Evolutionary conservation across 2,329 filamentous ascomycete genomes (phyloP), one percentile per base, ranked within the genome.

Genomic region (Colletotrichum limetticola): DNA sequence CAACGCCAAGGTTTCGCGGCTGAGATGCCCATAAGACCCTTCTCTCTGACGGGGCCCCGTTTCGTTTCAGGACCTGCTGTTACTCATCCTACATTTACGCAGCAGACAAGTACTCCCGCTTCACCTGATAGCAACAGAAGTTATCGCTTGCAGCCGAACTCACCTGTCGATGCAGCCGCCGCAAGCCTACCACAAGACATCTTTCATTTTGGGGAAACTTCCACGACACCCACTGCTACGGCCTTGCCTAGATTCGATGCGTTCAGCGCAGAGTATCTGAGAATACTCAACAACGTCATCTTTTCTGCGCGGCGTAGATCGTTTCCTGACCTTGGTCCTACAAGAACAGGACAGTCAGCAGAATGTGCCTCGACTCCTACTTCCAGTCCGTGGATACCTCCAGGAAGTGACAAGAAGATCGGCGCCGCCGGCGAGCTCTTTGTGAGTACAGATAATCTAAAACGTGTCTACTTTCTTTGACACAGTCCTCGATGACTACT

Each of bases 391-490:
- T 12, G 52, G 24, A 14, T 26, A 7, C n/a, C 24, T 14, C 2
- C 52, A 2, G 52, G 12, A 24, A 30, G 57, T 62, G 68, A 76
- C 60, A 55, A 32, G 32, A 75, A 74, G n/a, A 71, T 77, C 16
- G 75, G 74, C 22, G 75, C 76, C 9, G 75, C 74, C 3, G 75
- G 76, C 22, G 74, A 77, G 64, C 66, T 76, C 32, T 77, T 68
- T n/a, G 75, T 76, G 57, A 53, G 74, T 58, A 49, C 28, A 6
- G 8, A 32, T 3, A 32, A 30, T 9, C 2, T 8, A 32, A 32
- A 3, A 32, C 30, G 8, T 30, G 30, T 9, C 9, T 30, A 9
- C 16, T 32, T 49, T 8, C 7, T 9, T 22, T 22, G 12, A 55
- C 0, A 35, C 12, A 1, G 0, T 14, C 11, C 52, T 55, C 22